phyloP scores from a whole-genome alignment of 768 basidiomycete genomes.

The Baorangia bicolor region DNA sequence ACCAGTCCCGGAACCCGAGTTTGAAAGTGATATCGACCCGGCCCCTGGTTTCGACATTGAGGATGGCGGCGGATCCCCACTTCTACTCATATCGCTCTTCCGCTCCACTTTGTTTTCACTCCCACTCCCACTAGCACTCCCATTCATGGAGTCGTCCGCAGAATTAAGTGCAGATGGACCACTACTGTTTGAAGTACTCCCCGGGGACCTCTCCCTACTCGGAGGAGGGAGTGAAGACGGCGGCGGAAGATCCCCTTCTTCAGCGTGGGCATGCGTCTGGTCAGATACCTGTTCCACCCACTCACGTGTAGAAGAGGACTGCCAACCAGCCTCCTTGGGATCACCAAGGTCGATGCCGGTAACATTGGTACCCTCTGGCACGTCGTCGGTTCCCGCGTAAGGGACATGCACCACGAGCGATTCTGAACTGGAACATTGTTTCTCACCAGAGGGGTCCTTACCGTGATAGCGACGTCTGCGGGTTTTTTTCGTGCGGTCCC shows the following conservation, averaged over 20 bases:
- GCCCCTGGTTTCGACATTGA: constrained; percentile 19
- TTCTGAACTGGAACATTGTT: constrained; percentile 18
- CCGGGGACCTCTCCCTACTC: constrained; percentile 25
- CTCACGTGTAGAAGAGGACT: constrained; percentile 36
- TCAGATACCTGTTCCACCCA: constrained; percentile 48
- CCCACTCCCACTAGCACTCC: constrained; percentile 15
- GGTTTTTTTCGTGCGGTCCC: constrained; percentile 26
- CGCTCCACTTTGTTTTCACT: constrained; percentile 1
- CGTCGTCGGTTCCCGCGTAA: constrained; percentile 12
- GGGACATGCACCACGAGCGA: constrained; percentile 33
- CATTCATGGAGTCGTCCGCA: constrained; percentile 22
- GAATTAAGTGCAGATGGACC: constrained; percentile 24
- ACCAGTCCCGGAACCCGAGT: constrained; percentile 24
- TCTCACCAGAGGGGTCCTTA: not conserved
- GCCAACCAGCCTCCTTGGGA: constrained; percentile 24
- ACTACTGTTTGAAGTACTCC: constrained; percentile 26
- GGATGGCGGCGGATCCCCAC: constrained; percentile 9
- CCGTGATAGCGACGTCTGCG: constrained; percentile 8
- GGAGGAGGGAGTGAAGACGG: constrained; percentile 4
- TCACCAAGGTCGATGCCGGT: constrained; percentile 14
- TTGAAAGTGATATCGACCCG: constrained; percentile 26
- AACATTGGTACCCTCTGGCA: constrained; percentile 19
- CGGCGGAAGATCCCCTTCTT: constrained; percentile 3
- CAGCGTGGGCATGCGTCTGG: constrained; percentile 23
- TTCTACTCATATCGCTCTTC: constrained; percentile 11